Evolutionary conservation across 345 rosid species (phyloP), one percentile per base, ranked within the genome.

Genomic region (Boechera retrofracta): DNA sequence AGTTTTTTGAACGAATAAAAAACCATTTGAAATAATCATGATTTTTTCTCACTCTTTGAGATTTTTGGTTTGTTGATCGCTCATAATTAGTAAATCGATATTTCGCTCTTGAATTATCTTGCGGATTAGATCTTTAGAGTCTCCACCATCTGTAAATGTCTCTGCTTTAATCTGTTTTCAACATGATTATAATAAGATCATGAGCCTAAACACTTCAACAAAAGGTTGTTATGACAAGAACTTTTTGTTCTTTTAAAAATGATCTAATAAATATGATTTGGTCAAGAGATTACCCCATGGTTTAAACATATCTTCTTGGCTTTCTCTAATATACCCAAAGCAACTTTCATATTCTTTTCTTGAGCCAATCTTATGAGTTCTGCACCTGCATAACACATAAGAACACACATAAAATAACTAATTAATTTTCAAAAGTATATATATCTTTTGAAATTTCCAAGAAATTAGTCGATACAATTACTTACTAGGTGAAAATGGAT

Each of bases 321-420:
- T 75, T 83, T 87, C 82, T 87, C 80, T 72, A 85, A 49, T 29
- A 87, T 64, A 65, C 84, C 87, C 36, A 79, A 58, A 18, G 79
- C 70, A 53, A 85, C 58, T 61, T 75, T 79, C 74, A 18, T 74
- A 57, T 73, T 80, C 59, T 38, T 49, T 69, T 72, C 80, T 42
- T 74, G 84, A 49, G 68, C 64, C 48, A 56, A n/a, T 47, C 44
- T 55, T 6, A 41, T 36, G 10, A 82, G 69, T 29, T 82, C 75
- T 44, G 39, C 29, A 39, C 54, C 91, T 85, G 74, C 56, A 51
- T 48, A 28, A 29, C 18, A 64, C 16, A 63, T 24, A 45, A 68
- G 10, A 51, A 35, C 45, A 67, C 48, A 33, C 5, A n/a, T 47
- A 63, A 54, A 26, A 13, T 0, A 21, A 28, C 29, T 28, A 11